Base-by-base conservation (phyloP, 2,329 filamentous ascomycete genomes). In the Fusarium solani-melongenae region DNA sequence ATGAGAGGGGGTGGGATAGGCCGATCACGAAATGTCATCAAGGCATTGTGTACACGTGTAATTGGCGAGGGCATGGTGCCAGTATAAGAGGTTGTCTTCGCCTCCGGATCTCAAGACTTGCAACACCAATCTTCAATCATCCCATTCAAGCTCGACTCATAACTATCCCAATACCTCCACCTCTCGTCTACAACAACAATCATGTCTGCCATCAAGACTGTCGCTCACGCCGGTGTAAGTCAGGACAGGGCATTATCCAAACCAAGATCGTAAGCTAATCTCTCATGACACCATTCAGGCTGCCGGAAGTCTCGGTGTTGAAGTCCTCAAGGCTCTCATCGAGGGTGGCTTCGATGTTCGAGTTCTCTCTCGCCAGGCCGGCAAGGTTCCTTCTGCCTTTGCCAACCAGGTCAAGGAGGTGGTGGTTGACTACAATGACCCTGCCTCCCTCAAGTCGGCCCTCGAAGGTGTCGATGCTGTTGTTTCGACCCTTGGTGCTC, bases 171-270 rank as follows among this genome's bases (percentile, higher is more conserved):
- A 22, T 49, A 34, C 11, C 31, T 31, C 22, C 12, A 34, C 5
- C 24, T 27, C 29, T 61, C 58, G 4, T 34, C 58, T 20, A 46
- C 20, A 61, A 33, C 31, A 33, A 61, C 24, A 53, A 62, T 53
- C 41, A 62, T 62, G 60, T 55, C 60, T 22, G 33, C 58, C 41
- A 62, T 62, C 44, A 62, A 62, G 46, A 38, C 60, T 14, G 46
- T 62, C 38, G 60, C 60, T 34, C 60, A 62, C 36, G 60, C 60
- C n/a, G 60, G 60, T 14, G 60, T 62, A 62, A 62, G 60, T 38
- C 31, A 29, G 31, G 20, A 11, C 11, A 17, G 14, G n/a, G 15
- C 56, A 56, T 24, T 11, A 29, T 24, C 17, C 36, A 11, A 38
- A 1, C 8, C 17, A 59, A 15, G 15, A n/a, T 17, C 20, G 12